Conservation (phyloP, 2,329 filamentous ascomycete genomes). For the Ophiocordyceps australis region DNA sequence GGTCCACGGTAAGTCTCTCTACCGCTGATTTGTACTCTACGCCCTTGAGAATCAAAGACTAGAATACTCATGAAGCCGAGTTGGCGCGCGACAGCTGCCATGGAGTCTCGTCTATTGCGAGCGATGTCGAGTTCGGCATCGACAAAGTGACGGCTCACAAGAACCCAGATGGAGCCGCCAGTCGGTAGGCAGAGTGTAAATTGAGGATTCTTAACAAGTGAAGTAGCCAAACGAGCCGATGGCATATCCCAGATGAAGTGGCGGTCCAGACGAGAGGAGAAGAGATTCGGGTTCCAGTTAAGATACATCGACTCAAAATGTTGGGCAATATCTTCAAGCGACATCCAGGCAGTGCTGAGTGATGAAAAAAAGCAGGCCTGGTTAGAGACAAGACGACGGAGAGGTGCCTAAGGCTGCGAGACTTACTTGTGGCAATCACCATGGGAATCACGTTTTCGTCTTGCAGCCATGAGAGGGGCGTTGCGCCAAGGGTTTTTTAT, state of each 20-base stretch:
- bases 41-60: conserved; percentile 54
- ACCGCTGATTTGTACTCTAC: conserved; percentile 57
- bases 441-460: not conserved
- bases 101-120: conserved; percentile 20
- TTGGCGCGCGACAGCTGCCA: conserved; percentile 28
- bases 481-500: conserved; percentile 96
- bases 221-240: conserved; percentile 28
- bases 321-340: conserved; percentile 69
- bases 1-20: conserved; percentile 55
- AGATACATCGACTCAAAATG: conserved; percentile 93
- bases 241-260: conserved; percentile 71
- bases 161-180: conserved; percentile 57
- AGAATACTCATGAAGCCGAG: conserved; percentile 79
- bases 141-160: conserved; percentile 74
- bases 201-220: conserved; percentile 48
- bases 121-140: conserved; percentile 43
- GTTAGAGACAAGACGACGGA: too few relatives aligned
- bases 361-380: too few relatives aligned
- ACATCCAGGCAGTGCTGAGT: conserved; percentile 93
- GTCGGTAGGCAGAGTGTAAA: conserved; percentile 46
- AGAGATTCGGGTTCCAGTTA: conserved; percentile 88
- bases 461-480: conserved; percentile 46
- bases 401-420: too few relatives aligned
- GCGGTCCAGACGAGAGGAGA: conserved; percentile 65
- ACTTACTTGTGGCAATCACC: conserved; percentile 1